phyloP scores from a whole-genome alignment of 306 rosid genomes.

The Crataegus laevigata region DNA sequence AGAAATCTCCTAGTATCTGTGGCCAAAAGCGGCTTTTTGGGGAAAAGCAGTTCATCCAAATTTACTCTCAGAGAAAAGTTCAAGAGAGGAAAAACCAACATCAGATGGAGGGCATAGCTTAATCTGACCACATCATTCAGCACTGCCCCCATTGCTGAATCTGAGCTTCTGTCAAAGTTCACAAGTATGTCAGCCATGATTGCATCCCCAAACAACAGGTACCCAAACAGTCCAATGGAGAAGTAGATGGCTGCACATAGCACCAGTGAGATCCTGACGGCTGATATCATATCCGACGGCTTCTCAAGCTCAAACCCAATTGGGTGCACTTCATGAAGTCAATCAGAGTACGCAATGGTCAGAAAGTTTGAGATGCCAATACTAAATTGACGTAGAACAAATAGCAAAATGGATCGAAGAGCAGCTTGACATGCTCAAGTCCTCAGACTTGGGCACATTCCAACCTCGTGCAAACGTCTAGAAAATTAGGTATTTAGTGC shows the following conservation, averaged over 20 bases:
- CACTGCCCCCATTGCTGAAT: constrained; percentile 47
- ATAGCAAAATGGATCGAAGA: neutral
- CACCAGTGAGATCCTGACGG: constrained; percentile 60
- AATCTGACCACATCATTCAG: constrained; percentile 58
- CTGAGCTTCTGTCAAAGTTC: constrained; percentile 62
- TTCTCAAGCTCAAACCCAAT: constrained; percentile 73
- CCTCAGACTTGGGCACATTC: no score
- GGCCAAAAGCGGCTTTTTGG: constrained; percentile 40
- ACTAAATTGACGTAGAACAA: no score
- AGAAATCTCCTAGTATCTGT: constrained; percentile 68
- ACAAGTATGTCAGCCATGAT: constrained; percentile 68
- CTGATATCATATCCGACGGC: constrained; percentile 61
- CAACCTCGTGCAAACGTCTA: no score
- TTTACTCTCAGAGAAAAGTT: constrained; percentile 83
- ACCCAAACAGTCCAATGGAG: constrained; percentile 72
- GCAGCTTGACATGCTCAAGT: no score
- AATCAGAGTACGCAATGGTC: neutral
- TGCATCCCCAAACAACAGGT: constrained; percentile 81
- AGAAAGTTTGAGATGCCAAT: neutral
- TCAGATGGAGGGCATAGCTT: constrained; percentile 82
- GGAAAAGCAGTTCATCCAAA: constrained; percentile 73
- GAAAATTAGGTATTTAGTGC: no score
- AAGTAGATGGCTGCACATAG: constrained; percentile 65
- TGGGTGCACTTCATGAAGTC: constrained; percentile 66
- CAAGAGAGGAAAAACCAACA: constrained; percentile 77